phyloP scores from a whole-genome alignment of 306 rosid species.

The Pyrus pyrifolia region DNA sequence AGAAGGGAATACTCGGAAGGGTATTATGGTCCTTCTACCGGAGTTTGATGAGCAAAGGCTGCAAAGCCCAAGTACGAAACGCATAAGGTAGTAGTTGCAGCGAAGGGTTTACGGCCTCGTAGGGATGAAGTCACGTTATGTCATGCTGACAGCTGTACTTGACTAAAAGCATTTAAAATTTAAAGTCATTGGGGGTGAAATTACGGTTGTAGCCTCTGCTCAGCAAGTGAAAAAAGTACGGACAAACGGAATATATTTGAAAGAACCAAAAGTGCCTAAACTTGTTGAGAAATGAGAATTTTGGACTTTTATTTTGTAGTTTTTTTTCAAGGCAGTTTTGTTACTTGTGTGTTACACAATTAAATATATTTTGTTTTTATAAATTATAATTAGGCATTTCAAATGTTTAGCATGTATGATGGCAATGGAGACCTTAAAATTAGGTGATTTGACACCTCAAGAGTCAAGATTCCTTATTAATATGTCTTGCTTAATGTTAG shows the following conservation, averaged over 20 bases:
- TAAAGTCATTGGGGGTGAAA: neutral
- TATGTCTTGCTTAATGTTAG: neutral
- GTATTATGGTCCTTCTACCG: neutral
- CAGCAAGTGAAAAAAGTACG: neutral
- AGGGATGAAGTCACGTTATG: conserved; percentile 31
- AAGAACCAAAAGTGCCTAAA: neutral
- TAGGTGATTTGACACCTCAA: neutral
- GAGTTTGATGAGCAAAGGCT: neutral
- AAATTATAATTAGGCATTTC: neutral
- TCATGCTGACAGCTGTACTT: conserved; percentile 35
- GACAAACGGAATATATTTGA: neutral
- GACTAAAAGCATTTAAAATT: neutral
- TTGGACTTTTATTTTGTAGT: neutral
- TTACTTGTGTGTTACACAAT: neutral
- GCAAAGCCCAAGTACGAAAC: neutral
- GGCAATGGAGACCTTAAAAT: neutral
- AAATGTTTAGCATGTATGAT: neutral
- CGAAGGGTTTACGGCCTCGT: neutral
- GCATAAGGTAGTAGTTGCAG: neutral
- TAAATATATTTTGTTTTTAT: neutral
- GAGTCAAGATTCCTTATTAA: neutral
- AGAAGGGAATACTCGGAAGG: neutral
- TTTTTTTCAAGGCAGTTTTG: neutral
- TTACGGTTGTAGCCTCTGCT: conserved; percentile 16
- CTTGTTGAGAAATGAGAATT: neutral